phyloP scores from a whole-genome alignment of 371 early-diverging fungal genomes.

The Rhizopus microsporus region DNA sequence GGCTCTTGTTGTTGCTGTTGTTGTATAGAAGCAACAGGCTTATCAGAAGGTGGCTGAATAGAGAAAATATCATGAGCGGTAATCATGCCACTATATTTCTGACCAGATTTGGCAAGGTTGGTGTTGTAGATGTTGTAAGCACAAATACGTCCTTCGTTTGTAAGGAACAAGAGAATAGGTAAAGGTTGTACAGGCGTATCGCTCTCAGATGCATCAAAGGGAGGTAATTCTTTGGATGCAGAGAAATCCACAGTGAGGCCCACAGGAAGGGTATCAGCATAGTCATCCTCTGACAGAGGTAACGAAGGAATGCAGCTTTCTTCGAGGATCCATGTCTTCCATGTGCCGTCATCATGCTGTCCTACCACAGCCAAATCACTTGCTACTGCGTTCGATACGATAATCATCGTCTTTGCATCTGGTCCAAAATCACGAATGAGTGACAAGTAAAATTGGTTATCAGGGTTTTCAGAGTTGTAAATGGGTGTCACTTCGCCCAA shows the following conservation, averaged over 20 bases:
- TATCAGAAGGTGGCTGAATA: slow-evolving; percentile 1
- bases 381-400: slow-evolving; percentile 43
- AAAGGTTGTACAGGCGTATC: slow-evolving; percentile 36
- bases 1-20: slow-evolving; percentile 4
- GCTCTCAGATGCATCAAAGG: slow-evolving; percentile 37
- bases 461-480: slow-evolving; percentile 34
- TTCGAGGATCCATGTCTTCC: slow-evolving; percentile 45
- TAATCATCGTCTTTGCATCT: slow-evolving; percentile 32
- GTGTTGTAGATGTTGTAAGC: slow-evolving; percentile 45
- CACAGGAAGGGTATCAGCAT: slow-evolving; percentile 43
- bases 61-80: slow-evolving; percentile 4
- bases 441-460: slow-evolving; percentile 45
- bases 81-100: slow-evolving; percentile 11
- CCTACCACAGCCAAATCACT: slow-evolving; percentile 45
- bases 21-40: slow-evolving; percentile 2
- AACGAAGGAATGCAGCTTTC: slow-evolving; percentile 33
- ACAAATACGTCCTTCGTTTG: slow-evolving; percentile 46
- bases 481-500: slow-evolving; percentile 41
- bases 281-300: slow-evolving; percentile 38
- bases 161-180: slow-evolving; percentile 43
- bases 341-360: slow-evolving; percentile 34
- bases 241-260: slow-evolving; percentile 49
- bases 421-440: slow-evolving; percentile 37
- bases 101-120: slow-evolving; percentile 24
- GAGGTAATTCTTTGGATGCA: slow-evolving; percentile 36